Conservation (phyloP, 208 protist genomes). For the Leishmania major region DNA sequence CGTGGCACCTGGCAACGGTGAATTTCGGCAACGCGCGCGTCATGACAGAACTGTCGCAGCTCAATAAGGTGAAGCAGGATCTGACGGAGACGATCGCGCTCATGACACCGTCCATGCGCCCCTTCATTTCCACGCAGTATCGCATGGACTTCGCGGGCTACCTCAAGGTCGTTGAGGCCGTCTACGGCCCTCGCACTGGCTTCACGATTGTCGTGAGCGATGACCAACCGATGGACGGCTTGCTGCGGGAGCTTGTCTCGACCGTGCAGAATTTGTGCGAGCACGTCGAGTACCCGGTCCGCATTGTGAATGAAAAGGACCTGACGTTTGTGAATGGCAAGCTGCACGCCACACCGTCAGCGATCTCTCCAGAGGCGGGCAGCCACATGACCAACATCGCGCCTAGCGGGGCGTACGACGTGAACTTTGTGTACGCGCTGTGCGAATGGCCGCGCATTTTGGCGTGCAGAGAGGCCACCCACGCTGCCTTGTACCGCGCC, state of each 20-base stretch:
- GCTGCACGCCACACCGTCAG: constrained; percentile 33
- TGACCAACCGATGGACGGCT: constrained; percentile 28
- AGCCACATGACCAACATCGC: constrained; percentile 19
- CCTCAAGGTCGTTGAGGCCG: constrained; percentile 49
- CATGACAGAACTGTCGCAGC: constrained; percentile 39
- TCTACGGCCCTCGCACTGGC: constrained; percentile 55
- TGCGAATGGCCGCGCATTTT: constrained; percentile 67
- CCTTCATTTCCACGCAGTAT: constrained; percentile 37
- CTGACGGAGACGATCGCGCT: constrained; percentile 21
- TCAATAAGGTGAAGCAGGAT: constrained; percentile 9
- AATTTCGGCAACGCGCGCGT: constrained; percentile 49
- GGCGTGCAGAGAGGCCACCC: constrained; percentile 18
- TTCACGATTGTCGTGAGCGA: constrained; percentile 57
- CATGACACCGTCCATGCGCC: constrained; percentile 29
- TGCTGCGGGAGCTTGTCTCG: constrained; percentile 37
- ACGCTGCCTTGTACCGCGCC: constrained; percentile 53
- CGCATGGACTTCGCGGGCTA: constrained; percentile 59
- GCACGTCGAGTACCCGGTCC: constrained; percentile 56
- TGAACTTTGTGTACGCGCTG: constrained; percentile 64
- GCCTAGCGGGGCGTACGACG: constrained; percentile 29
- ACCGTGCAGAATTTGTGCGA: constrained; percentile 47
- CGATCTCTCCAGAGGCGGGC: constrained; percentile 6
- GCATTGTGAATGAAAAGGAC: constrained; percentile 53
- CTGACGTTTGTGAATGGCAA: constrained; percentile 42
- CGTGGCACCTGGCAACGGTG: constrained; percentile 44